Percentiles rank a stretch among this genome's conserved stretches.
Evolutionary conservation across 1,284 basidiomycete genomes (phyloP).

Genomic region (Butyriboletus appendiculatus): DNA sequence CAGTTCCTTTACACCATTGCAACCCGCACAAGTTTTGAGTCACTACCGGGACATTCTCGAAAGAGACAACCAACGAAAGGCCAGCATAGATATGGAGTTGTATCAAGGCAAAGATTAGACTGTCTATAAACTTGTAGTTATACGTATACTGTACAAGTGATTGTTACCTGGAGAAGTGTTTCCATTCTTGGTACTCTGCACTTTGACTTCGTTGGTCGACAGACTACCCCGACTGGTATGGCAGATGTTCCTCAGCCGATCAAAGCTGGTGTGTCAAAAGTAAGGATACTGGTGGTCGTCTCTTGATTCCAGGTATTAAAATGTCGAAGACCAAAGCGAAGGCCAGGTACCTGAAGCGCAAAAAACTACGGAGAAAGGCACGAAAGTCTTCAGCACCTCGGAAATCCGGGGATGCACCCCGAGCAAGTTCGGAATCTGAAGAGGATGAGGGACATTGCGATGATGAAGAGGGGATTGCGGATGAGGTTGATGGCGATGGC

Average conservation of each 20-base stretch:
- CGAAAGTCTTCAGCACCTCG: constrained; percentile 24
- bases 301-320: constrained; percentile 2
- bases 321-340: constrained; percentile 31
- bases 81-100: no score
- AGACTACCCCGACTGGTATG: constrained; percentile 9
- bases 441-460: constrained; percentile 6
- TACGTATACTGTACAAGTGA: no score
- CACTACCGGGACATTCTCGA: no score
- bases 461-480: not conserved
- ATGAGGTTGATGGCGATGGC: not conserved
- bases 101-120: no score
- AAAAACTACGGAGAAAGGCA: constrained; percentile 30
- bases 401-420: constrained; percentile 2
- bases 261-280: constrained; percentile 16
- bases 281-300: constrained; percentile 12
- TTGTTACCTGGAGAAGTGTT: no score
- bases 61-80: no score
- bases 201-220: no score
- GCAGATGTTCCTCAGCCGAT: constrained; percentile 7
- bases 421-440: constrained; percentile 12
- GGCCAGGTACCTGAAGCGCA: constrained; percentile 31
- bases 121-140: no score
- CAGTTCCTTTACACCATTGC: no score
- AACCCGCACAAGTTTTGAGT: no score
- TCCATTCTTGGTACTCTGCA: no score